These are phyloP conservation scores for Westerdykella aurantiaca DNA, from an alignment of 2,329 filamentous ascomycete species.

Conservation along the genomic window DNA sequence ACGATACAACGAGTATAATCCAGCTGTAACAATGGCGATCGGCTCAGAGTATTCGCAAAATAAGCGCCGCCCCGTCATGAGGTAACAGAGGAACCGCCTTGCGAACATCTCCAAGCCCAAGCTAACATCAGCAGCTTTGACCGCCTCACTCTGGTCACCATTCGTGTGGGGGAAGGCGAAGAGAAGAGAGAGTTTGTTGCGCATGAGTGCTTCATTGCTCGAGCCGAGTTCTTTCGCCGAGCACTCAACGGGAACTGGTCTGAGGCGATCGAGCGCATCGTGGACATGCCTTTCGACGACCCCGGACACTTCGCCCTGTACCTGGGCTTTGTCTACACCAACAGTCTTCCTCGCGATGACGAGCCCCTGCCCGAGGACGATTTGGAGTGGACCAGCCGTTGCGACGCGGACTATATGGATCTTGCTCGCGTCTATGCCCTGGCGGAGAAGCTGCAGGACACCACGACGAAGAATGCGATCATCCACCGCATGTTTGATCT, in stretches of 20 bases:
- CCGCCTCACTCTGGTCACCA: background rate
- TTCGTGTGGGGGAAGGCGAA: background rate
- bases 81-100: background rate
- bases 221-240: constrained; percentile 12
- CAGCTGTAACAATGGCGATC: background rate
- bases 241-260: constrained; percentile 12
- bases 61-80: background rate
- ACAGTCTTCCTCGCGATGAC: background rate
- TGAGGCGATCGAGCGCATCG: constrained; percentile 4
- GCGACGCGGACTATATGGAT: background rate
- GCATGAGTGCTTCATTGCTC: constrained; percentile 8
- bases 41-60: background rate
- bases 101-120: background rate
- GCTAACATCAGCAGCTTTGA: background rate
- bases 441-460: constrained; percentile 7
- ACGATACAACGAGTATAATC: background rate
- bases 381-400: background rate
- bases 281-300: constrained; percentile 7
- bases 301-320: constrained; percentile 10
- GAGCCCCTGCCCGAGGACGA: background rate
- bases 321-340: constrained; percentile 7
- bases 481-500: constrained; percentile 67
- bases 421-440: constrained; percentile 5
- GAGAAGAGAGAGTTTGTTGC: constrained; percentile 4
- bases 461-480: constrained; percentile 4